These are phyloP conservation scores for Fusarium pininemorale DNA, from an alignment of 2,329 filamentous ascomycete species.

Conservation along the genomic window DNA sequence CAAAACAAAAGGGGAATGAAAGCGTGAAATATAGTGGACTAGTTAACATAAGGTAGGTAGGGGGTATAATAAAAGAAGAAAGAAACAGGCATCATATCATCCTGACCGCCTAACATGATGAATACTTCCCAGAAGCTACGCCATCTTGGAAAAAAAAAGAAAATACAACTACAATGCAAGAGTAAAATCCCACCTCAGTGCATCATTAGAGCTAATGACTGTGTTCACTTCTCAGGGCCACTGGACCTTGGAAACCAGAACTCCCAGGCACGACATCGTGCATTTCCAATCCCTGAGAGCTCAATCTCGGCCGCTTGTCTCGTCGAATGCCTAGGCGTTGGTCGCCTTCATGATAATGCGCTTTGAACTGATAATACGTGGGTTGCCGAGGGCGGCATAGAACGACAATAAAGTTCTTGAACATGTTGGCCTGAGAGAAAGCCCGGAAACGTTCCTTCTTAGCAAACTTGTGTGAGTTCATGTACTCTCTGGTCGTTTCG, in stretches of 20 bases:
- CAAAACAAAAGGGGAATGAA: slow-evolving; percentile 10
- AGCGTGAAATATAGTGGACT: slow-evolving; percentile 24
- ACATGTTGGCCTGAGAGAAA: slow-evolving; percentile 79
- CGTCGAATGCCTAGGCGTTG: slow-evolving; percentile 75
- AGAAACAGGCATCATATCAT: slow-evolving; percentile 38
- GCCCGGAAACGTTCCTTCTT: slow-evolving; percentile 92
- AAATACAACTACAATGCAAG: slow-evolving; percentile 19
- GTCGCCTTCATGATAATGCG: slow-evolving; percentile 78
- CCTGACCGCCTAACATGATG: slow-evolving; percentile 29
- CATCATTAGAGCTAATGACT: slow-evolving; percentile 26
- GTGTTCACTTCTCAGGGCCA: slow-evolving; percentile 53
- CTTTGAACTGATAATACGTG: slow-evolving; percentile 90
- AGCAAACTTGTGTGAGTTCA: slow-evolving; percentile 94
- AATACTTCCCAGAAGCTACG: slow-evolving; percentile 41
- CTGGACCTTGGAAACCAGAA: slow-evolving; percentile 65
- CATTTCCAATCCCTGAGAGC: slow-evolving; percentile 81
- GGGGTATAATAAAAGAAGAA: slow-evolving; percentile 35
- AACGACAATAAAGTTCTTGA: slow-evolving; percentile 84
- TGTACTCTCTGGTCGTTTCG: slow-evolving; percentile 94
- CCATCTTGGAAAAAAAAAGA: slow-evolving; percentile 1
- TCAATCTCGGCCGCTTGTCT: slow-evolving; percentile 55
- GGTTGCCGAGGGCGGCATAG: slow-evolving; percentile 85
- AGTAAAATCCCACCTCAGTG: slow-evolving; percentile 1
- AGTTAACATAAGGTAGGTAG: slow-evolving; percentile 22
- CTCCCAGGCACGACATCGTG: slow-evolving; percentile 64